These are phyloP conservation scores for Sphagnum tenellum DNA, from an alignment of 225 moss, liverwort and hornwort species.

Conservation along the genomic window DNA sequence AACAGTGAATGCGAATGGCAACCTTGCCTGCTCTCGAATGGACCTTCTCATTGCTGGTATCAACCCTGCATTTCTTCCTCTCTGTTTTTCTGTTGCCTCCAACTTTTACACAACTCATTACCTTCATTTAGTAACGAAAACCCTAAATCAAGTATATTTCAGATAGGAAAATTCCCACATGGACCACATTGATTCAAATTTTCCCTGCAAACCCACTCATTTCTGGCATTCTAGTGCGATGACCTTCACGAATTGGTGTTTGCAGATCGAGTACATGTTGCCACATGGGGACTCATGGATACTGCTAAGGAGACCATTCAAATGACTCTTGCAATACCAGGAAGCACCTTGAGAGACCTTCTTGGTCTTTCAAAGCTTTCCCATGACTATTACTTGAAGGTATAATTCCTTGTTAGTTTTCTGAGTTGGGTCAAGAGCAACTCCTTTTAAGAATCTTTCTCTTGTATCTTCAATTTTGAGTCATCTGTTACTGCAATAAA, in stretches of 20 bases:
- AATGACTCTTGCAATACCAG: slow-evolving; percentile 88
- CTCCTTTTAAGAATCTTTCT: too few species aligned
- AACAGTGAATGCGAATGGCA: slow-evolving; percentile 64
- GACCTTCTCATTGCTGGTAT: slow-evolving; percentile 92
- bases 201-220: neutral
- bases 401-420: neutral
- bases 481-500: too few species aligned
- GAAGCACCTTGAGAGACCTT: slow-evolving; percentile 53
- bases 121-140: too few species aligned
- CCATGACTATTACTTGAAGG: slow-evolving; percentile 77
- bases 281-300: slow-evolving; percentile 78
- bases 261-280: slow-evolving; percentile 77
- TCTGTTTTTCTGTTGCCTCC: too few species aligned
- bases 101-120: too few species aligned
- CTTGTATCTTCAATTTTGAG: too few species aligned
- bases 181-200: too few species aligned
- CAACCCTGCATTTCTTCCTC: too few species aligned
- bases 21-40: slow-evolving; percentile 60
- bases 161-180: too few species aligned
- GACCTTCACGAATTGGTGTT: neutral
- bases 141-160: too few species aligned
- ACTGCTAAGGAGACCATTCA: slow-evolving; percentile 49
- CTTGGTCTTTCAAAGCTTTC: slow-evolving; percentile 64
- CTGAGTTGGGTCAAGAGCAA: too few species aligned
- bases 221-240: neutral